Evolutionary conservation across 305 asterid genomes (phyloP).

Genomic region (Fraxinus sp.): DNA sequence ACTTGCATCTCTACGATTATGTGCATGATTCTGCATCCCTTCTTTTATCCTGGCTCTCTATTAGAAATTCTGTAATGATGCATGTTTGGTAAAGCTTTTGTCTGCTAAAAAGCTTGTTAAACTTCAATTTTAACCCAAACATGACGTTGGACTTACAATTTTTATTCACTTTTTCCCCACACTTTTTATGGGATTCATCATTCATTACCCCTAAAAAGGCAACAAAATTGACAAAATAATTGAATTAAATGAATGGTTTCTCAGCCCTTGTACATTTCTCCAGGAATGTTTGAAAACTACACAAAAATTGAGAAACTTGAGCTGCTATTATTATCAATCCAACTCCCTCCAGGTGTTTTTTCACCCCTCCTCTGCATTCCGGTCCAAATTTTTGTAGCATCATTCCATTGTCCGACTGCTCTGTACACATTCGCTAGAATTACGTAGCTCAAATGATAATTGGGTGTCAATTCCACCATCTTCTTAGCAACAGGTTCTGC

Average conservation of each 20-base stretch:
- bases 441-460: constrained; percentile 75
- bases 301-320: constrained; percentile 15
- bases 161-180: background rate
- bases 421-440: constrained; percentile 71
- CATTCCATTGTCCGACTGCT: constrained; percentile 71
- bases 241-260: constrained; percentile 13
- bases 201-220: background rate
- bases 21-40: background rate
- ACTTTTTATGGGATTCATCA: background rate
- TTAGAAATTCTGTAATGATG: background rate
- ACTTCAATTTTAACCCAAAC: background rate
- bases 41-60: background rate
- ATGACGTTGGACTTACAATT: too few species aligned
- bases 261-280: constrained; percentile 9
- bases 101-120: background rate
- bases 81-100: background rate
- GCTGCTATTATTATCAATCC: constrained; percentile 53
- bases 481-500: constrained; percentile 39
- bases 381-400: constrained; percentile 54
- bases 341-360: constrained; percentile 76
- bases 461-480: constrained; percentile 70
- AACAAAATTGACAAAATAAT: background rate
- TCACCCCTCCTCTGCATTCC: constrained; percentile 56
- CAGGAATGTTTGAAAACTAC: background rate
- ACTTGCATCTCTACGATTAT: background rate